Evolutionary conservation across 2,329 filamentous ascomycete species (phyloP).

Genomic region (Colletotrichum navitas): DNA sequence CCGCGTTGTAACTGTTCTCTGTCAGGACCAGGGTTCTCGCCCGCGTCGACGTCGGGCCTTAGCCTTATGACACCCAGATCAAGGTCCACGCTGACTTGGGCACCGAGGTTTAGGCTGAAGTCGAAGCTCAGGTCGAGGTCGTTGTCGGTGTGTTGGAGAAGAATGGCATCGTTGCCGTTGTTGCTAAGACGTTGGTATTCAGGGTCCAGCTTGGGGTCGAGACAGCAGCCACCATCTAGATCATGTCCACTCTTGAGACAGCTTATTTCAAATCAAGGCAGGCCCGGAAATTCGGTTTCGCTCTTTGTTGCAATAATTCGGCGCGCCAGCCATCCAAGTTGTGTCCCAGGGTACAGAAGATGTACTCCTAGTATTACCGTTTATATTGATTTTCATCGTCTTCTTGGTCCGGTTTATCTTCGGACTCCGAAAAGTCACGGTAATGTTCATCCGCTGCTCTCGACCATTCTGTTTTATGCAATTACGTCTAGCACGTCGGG

Average conservation of each 20-base stretch:
- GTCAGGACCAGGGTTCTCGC: conserved; percentile 9
- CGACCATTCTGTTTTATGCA: not conserved
- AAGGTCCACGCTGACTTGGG: not conserved
- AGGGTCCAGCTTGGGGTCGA: not conserved
- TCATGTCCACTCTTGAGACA: not conserved
- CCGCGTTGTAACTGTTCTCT: conserved; percentile 22
- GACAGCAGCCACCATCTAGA: not conserved
- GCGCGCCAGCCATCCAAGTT: conserved; percentile 21
- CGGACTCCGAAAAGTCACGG: not conserved
- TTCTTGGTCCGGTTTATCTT: not conserved
- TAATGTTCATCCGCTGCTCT: not conserved
- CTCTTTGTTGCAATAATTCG: conserved; percentile 13
- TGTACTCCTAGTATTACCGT: not conserved
- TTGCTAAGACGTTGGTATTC: not conserved
- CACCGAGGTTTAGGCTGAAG: conserved; percentile 8
- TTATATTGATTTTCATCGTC: not conserved
- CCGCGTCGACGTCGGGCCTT: not conserved
- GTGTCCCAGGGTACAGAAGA: not conserved
- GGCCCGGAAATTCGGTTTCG: conserved; percentile 2
- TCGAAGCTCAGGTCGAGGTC: conserved; percentile 2
- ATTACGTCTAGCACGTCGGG: not conserved
- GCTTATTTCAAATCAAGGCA: not conserved
- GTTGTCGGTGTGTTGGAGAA: not conserved
- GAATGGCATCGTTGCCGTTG: not conserved
- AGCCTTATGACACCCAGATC: not conserved